Base-by-base conservation (phyloP, 106 monocot genomes). In the Dendrobium officinale region DNA sequence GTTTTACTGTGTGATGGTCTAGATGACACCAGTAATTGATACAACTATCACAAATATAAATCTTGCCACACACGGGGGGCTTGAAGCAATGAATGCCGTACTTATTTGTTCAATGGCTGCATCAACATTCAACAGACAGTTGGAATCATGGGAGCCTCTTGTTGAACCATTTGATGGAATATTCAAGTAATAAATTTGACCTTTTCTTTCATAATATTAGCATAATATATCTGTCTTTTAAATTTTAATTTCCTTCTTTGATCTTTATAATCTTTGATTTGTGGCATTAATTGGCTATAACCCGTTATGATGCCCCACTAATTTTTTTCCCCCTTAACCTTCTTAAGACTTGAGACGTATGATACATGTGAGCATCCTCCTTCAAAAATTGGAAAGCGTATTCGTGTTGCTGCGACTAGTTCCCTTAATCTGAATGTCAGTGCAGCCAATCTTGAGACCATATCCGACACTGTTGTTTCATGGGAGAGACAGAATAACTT, bases 131-230 rank as follows among this genome's bases (percentile, higher is more conserved):
- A 98, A 98, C 49, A 89, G 91, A 87, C 94, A 91, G 78, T 78
- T 98, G 72, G 91, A 95, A 92, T 86, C 92, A 81, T 98, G 98
- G 98, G 98, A 98, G 73, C 98, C 98, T 81, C 86, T 98, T 83
- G 83, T 98, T 81, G 98, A 98, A 82, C 95, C 98, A 77, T 95
- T 95, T 80, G 98, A 98, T 90, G 98, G 94, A 27, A 98, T 98
- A 80, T 98, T 98, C 80, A 98, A 98, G 98, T 98, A 89, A 84
- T 4, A 54, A 22, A 24, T 42, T 37, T 10, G 29, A 37, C 8
- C 5, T 54, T 48, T 61, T 75, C 20, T 22, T 26, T 54, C 19
- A 7, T 66, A 22, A 66, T 66, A 66, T 8, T 22, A 66, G 24
- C 64, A 70, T 70, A 70, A 15, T 70, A 33, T 70, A 9, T 70